Percentiles rank a stretch among this genome's conserved stretches.
Evolutionary conservation across 1,139 yeast species (phyloP).

Genomic region (Yamadazyma triangularis): DNA sequence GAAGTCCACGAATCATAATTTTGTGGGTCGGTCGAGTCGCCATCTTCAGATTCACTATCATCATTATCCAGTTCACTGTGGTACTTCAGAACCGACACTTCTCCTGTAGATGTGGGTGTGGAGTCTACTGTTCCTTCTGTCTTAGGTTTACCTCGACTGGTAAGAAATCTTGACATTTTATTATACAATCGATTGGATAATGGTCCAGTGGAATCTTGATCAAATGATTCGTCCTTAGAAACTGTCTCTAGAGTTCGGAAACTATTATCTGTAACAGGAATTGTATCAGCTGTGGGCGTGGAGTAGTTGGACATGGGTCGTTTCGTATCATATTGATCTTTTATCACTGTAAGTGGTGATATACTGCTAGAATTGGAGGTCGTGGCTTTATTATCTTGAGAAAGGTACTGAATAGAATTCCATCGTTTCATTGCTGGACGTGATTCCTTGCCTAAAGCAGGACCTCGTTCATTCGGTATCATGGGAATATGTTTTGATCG

Average conservation of each 20-base stretch:
- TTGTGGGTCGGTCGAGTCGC: too few species aligned
- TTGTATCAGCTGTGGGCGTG: neutral
- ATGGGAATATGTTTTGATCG: constrained; percentile 18
- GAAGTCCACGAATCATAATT: too few species aligned
- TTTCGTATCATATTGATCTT: constrained; percentile 26
- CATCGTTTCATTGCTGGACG: constrained; percentile 20
- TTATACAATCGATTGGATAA: constrained; percentile 10
- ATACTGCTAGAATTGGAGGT: constrained; percentile 10
- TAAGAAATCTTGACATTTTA: constrained; percentile 9
- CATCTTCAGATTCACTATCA: too few species aligned
- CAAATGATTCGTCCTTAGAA: too few species aligned
- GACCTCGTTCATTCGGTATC: constrained; percentile 4
- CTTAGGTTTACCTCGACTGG: constrained; percentile 25
- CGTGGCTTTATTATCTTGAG: constrained; percentile 3
- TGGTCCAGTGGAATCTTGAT: too few species aligned
- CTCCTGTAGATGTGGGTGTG: constrained; percentile 8
- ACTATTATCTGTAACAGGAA: constrained; percentile 21
- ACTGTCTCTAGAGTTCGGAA: constrained; percentile 14
- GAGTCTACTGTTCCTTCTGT: constrained; percentile 25
- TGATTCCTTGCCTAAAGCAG: constrained; percentile 1
- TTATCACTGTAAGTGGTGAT: constrained; percentile 27
- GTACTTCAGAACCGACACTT: too few species aligned
- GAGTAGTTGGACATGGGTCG: constrained; percentile 16
- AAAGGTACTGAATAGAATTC: constrained; percentile 17
- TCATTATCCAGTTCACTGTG: too few species aligned